Conservation (phyloP, 345 rosid genomes). For the Salix caprea region DNA sequence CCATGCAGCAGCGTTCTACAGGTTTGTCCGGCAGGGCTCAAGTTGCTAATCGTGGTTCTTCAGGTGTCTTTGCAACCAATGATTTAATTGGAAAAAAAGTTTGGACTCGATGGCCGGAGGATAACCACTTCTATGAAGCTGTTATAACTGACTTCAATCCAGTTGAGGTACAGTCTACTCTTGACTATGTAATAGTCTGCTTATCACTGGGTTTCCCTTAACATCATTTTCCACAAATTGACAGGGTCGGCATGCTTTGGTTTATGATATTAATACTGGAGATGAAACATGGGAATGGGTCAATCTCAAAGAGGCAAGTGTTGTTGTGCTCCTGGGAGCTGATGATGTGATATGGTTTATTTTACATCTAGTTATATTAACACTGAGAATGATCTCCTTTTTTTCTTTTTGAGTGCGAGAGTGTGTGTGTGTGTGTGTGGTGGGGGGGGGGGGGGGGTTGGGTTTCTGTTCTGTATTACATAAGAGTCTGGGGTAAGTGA, state of each 20-base stretch:
- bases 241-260: conserved; percentile 89
- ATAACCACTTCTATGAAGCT: conserved; percentile 87
- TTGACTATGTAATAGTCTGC: conserved; percentile 5
- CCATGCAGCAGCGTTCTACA: conserved; percentile 63
- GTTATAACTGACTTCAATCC: conserved; percentile 71
- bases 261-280: conserved; percentile 72
- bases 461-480: not conserved
- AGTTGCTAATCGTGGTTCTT: conserved; percentile 40
- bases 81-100: conserved; percentile 81
- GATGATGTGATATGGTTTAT: not conserved
- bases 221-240: conserved; percentile 22
- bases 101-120: conserved; percentile 98
- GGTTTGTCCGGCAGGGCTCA: conserved; percentile 64
- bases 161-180: conserved; percentile 42
- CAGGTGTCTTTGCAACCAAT: conserved; percentile 50
- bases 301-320: conserved; percentile 87
- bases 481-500: not conserved
- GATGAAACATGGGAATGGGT: conserved; percentile 97
- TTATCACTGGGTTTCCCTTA: conserved; percentile 12
- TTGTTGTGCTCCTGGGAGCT: conserved; percentile 3
- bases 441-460: too few relatives aligned
- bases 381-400: too few relatives aligned
- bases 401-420: too few relatives aligned
- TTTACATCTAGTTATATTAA: not conserved
- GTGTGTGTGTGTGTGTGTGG: not conserved